phyloP scores from a whole-genome alignment of 2,329 filamentous ascomycete species.

The Penicillium sp. region DNA sequence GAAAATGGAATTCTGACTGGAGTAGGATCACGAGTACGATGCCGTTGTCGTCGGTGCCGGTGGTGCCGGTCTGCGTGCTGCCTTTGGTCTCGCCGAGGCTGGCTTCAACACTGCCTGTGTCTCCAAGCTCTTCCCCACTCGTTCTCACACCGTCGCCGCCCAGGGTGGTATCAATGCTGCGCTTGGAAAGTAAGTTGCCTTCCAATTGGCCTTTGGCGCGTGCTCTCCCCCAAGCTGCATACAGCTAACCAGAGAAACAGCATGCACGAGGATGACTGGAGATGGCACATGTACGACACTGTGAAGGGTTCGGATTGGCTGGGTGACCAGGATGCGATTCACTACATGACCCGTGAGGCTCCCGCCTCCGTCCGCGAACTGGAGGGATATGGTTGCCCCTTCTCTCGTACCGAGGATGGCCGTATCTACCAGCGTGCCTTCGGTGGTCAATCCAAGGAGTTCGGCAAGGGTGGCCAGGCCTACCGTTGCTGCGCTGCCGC shows the following conservation, averaged over 20 bases:
- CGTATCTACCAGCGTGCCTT: slow-evolving; percentile 99
- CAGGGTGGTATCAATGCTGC: slow-evolving; percentile 63
- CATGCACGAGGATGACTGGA: slow-evolving; percentile 98
- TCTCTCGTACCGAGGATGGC: slow-evolving; percentile 88
- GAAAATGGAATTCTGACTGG: slow-evolving; percentile 21
- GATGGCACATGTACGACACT: slow-evolving; percentile 99
- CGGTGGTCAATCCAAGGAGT: slow-evolving; percentile 95
- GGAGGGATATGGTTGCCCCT: slow-evolving; percentile 96
- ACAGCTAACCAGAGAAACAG: slow-evolving; percentile 50
- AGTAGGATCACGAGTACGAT: slow-evolving; percentile 95
- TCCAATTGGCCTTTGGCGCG: neutral
- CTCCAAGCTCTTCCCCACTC: slow-evolving; percentile 64
- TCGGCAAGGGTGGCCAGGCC: slow-evolving; percentile 93
- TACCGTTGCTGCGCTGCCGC: slow-evolving; percentile 97
- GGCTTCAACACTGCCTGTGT: slow-evolving; percentile 67
- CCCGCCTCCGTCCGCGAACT: slow-evolving; percentile 90
- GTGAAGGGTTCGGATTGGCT: slow-evolving; percentile 98
- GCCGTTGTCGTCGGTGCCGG: slow-evolving; percentile 77
- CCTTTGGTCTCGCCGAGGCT: slow-evolving; percentile 64
- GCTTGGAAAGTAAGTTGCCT: slow-evolving; percentile 43
- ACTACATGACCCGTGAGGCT: slow-evolving; percentile 97
- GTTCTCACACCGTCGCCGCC: slow-evolving; percentile 67
- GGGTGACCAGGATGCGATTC: slow-evolving; percentile 94
- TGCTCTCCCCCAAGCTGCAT: slow-evolving; percentile 13
- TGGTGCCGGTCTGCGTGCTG: slow-evolving; percentile 64